Percentiles rank a stretch among this genome's conserved stretches.
Conservation (phyloP, 352 stramenopile species). For the Phytophthora quininea region DNA sequence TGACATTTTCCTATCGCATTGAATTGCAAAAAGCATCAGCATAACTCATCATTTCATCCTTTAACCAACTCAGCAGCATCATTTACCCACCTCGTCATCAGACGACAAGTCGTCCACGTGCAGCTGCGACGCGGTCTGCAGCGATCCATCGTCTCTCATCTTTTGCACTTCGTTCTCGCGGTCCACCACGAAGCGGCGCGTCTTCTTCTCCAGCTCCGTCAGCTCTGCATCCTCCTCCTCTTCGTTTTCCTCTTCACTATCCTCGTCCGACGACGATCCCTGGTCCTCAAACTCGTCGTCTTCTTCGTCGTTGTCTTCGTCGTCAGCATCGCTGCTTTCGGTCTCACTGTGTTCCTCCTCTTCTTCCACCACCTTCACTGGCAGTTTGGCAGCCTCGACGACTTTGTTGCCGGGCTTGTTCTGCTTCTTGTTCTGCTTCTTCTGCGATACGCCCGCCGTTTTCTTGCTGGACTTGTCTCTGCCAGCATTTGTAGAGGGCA, state of each 20-base stretch:
- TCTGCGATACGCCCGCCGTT: conserved; percentile 25
- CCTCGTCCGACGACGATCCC: conserved; percentile 82
- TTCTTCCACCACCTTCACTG: conserved; percentile 22
- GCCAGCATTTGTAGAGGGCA: conserved; percentile 21
- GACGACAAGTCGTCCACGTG: conserved; percentile 99
- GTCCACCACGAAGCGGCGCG: conserved; percentile 71
- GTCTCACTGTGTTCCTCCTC: conserved; percentile 45
- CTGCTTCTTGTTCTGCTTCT: conserved; percentile 38
- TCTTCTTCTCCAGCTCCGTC: conserved; percentile 84
- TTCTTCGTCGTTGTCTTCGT: conserved; percentile 60
- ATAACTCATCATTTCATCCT: not conserved
- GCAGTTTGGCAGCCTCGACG: conserved; percentile 30
- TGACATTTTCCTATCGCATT: conserved; percentile 81
- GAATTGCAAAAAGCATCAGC: not conserved
- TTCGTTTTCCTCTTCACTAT: conserved; percentile 48
- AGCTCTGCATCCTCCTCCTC: conserved; percentile 78
- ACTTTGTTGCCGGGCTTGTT: conserved; percentile 19
- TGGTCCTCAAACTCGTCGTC: conserved; percentile 88
- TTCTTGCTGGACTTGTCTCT: conserved; percentile 29
- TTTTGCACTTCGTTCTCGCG: conserved; percentile 79
- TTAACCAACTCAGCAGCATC: conserved; percentile 15
- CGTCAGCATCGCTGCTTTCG: conserved; percentile 69
- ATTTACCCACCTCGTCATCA: conserved; percentile 91
- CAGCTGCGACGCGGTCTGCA: conserved; percentile 87
- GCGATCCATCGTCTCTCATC: conserved; percentile 86